These are phyloP conservation scores for Citrullus colocynthis DNA, from an alignment of 306 rosid genomes.

Conservation along the genomic window DNA sequence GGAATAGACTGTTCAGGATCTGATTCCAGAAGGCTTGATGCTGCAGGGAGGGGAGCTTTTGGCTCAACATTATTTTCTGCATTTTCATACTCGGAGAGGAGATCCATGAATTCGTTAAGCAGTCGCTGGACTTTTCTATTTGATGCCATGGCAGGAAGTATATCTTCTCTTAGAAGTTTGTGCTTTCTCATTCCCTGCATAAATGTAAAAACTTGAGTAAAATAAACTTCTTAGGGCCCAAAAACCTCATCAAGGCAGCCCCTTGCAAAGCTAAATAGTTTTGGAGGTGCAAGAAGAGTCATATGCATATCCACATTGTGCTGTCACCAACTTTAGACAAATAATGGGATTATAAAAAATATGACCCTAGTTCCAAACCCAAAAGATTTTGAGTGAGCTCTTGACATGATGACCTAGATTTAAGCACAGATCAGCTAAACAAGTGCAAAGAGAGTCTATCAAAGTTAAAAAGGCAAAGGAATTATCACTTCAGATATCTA, in stretches of 20 bases:
- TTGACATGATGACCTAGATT: background rate
- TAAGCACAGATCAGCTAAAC: background rate
- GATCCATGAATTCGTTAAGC: slow-evolving; percentile 91
- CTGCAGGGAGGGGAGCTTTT: slow-evolving; percentile 15
- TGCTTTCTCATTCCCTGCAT: slow-evolving; percentile 89
- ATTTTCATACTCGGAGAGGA: slow-evolving; percentile 60
- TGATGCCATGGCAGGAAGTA: slow-evolving; percentile 96
- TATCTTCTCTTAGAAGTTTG: slow-evolving; percentile 79
- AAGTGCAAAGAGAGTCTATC: background rate
- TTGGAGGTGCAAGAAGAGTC: background rate
- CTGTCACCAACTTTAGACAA: background rate
- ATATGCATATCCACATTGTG: background rate
- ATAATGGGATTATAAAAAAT: background rate
- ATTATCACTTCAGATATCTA: background rate
- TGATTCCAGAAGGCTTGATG: slow-evolving; percentile 17
- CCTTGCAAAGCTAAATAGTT: background rate
- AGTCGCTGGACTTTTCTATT: slow-evolving; percentile 92
- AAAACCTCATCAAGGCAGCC: background rate
- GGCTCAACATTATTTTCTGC: slow-evolving; percentile 32
- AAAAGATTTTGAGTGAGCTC: background rate
- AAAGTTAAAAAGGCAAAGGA: background rate
- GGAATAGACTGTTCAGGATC: slow-evolving; percentile 16
- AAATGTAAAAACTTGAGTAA: background rate
- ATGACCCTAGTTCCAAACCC: background rate
- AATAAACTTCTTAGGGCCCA: background rate